Evolutionary conservation across 176 grass and related monocot species (phyloP), one percentile per base, ranked within the genome.

Genomic region (Carex parvula): DNA sequence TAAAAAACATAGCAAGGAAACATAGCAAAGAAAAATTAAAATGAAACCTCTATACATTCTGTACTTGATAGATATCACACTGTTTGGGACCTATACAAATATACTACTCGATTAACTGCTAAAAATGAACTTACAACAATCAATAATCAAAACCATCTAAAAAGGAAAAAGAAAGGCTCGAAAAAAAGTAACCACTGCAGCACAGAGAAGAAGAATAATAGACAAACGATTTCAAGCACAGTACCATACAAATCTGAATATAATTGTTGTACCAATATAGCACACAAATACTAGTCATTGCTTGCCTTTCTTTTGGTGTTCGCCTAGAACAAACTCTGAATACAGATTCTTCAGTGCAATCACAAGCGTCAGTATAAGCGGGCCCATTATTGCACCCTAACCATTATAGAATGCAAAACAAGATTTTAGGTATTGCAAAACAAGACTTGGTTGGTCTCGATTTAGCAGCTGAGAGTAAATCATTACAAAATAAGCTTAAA

Each of bases 261-360:
- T 71, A 86, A 61, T 54, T 12, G 46, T 52, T 56, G 80, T 29
- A 68, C 18, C 79, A 72, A 60, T 71, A 84, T 86, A 59, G 75
- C 83, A 89, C 81, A 92, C 48, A 84, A 16, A 87, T 80, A 83
- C 86, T 94, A 92, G 12, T 77, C 73, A 56, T 32, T 29, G 55
- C 87, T 88, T 57, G 65, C 84, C 26, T 22, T 50, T 50, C 92
- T 89, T 60, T 90, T 88, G 48, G 87, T 73, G 68, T 95, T n/a
- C 91, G 81, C 84, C 89, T 79, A 99, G 92, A 80, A 99, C 96
- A 90, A 99, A 99, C 55, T 99, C 91, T 30, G 91, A 73, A 85
- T 99, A 99, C 76, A 99, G 84, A 80, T 94, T 99, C 89, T 99
- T 99, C 87, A 99, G 76, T 39, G 96, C 93, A 67, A 94, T 90